A percentile compares a stretch with the other conserved stretches of the same genome.
These are phyloP conservation scores for Cladosporium sphaerospermum DNA, from an alignment of 2,329 filamentous ascomycete genomes.

Conservation along the genomic window DNA sequence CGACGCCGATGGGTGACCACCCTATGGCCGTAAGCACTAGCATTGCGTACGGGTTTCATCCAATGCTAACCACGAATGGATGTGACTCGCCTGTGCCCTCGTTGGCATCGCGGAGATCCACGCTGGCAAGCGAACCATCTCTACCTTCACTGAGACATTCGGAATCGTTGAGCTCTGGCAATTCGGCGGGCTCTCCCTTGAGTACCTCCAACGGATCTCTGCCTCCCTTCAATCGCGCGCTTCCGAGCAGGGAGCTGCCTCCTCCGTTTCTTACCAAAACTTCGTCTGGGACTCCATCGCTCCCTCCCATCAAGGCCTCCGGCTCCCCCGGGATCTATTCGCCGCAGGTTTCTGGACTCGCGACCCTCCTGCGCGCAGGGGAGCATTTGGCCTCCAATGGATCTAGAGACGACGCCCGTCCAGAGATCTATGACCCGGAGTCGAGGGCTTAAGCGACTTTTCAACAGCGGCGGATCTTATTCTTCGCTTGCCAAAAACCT, in stretches of 20 bases:
- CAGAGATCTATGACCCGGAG: too few relatives aligned
- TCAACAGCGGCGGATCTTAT: too few relatives aligned
- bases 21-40: slow-evolving; percentile 10
- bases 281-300: not conserved
- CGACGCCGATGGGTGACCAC: not conserved
- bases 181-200: not conserved
- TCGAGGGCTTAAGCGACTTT: too few relatives aligned
- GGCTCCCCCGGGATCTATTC: not conserved
- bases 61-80: not conserved
- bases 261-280: not conserved
- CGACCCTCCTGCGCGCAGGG: slow-evolving; percentile 4
- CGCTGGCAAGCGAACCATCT: not conserved
- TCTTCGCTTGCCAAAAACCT: too few relatives aligned
- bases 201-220: not conserved
- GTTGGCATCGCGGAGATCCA: not conserved
- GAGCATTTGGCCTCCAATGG: slow-evolving; percentile 6
- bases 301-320: not conserved
- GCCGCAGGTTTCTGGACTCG: slow-evolving; percentile 1
- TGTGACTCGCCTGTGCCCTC: not conserved
- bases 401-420: not conserved
- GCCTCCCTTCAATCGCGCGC: not conserved
- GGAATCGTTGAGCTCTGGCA: not conserved
- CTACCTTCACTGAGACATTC: slow-evolving; percentile 2
- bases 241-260: slow-evolving; percentile 2
- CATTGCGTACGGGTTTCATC: slow-evolving; percentile 7